These are phyloP conservation scores for Lagenidium giganteum DNA, from an alignment of 352 stramenopile species.

Conservation along the genomic window DNA sequence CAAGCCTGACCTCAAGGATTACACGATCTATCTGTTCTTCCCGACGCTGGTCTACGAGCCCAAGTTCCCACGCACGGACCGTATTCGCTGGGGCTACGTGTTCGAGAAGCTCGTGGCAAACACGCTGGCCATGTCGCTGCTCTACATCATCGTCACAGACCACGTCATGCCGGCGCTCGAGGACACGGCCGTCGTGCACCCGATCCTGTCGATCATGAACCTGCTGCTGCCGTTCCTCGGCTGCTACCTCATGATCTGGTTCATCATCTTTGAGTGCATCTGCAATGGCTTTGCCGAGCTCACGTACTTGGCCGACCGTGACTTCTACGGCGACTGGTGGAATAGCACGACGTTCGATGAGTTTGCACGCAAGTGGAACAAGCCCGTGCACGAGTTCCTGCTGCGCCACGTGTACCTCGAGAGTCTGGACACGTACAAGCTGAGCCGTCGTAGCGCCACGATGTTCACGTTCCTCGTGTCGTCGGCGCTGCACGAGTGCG, in stretches of 20 bases:
- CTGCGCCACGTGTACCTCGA: conserved; percentile 83
- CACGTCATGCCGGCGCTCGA: conserved; percentile 83
- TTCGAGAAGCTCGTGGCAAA: conserved; percentile 75
- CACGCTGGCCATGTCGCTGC: conserved; percentile 67
- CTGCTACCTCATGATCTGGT: conserved; percentile 95
- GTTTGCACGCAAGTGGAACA: conserved; percentile 95
- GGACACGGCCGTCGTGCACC: conserved; percentile 50
- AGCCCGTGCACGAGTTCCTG: conserved; percentile 96
- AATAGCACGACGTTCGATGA: conserved; percentile 92
- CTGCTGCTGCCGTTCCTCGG: conserved; percentile 92
- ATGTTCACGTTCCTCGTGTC: conserved; percentile 93
- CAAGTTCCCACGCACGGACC: conserved; percentile 79
- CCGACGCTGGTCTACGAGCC: conserved; percentile 95
- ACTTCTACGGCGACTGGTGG: conserved; percentile 98
- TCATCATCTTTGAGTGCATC: conserved; percentile 96
- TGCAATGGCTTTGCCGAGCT: conserved; percentile 95
- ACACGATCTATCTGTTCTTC: conserved; percentile 63
- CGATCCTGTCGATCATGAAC: conserved; percentile 57
- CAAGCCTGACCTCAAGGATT: conserved; percentile 42
- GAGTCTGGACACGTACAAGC: conserved; percentile 66
- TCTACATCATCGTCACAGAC: conserved; percentile 91
- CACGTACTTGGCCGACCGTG: conserved; percentile 82
- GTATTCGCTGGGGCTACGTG: conserved; percentile 85
- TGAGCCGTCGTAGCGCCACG: conserved; percentile 71
- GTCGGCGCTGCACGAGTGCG: conserved; percentile 92